Conservation (phyloP, 768 basidiomycete species). For the Porpolomopsis calyptriformis region DNA sequence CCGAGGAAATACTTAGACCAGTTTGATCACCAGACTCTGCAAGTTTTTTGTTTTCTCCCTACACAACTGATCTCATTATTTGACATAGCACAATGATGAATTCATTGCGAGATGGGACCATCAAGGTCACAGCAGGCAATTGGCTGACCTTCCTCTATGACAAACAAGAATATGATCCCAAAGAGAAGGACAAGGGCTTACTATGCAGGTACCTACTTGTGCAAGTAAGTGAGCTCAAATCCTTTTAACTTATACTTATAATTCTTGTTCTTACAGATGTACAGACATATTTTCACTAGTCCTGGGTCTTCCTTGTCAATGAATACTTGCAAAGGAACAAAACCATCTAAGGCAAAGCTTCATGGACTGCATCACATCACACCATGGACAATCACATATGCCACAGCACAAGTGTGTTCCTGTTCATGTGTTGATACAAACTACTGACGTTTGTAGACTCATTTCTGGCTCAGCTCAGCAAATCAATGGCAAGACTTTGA, state of each 20-base stretch:
- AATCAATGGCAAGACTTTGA: not conserved
- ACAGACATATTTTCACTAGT: not conserved
- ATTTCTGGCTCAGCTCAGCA: not conserved
- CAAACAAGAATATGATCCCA: not conserved
- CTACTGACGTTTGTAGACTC: not conserved
- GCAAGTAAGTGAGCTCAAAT: not conserved
- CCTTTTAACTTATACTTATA: not conserved
- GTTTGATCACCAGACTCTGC: not conserved
- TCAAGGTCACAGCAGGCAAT: constrained; percentile 1
- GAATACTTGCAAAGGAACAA: not conserved
- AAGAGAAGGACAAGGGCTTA: not conserved
- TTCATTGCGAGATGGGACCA: not conserved
- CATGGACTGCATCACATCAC: not conserved
- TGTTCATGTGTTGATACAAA: not conserved
- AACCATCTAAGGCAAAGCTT: not conserved
- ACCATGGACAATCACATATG: not conserved
- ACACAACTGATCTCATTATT: not conserved
- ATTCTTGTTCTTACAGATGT: not conserved
- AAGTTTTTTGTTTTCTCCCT: not conserved
- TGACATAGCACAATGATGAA: not conserved
- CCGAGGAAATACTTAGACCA: not conserved
- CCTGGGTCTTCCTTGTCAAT: not conserved
- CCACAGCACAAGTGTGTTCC: not conserved
- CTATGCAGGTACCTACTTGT: constrained; percentile 5
- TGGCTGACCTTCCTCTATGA: not conserved